Base-by-base conservation (phyloP, 2,329 filamentous ascomycete species). In the Zymoseptoria ardabiliae region DNA sequence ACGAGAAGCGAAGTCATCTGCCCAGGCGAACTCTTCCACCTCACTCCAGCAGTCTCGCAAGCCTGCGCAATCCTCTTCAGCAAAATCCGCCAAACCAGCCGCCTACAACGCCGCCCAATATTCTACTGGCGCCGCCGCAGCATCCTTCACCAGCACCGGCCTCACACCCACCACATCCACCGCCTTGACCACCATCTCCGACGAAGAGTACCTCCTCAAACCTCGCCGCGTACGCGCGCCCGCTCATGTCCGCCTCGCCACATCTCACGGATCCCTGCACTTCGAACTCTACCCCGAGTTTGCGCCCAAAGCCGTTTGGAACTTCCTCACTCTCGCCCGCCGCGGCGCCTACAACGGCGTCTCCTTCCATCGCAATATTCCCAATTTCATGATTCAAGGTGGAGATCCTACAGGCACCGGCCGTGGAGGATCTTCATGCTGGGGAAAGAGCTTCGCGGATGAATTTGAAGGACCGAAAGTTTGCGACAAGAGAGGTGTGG, bases 311-410 rank as follows among this genome's bases (percentile, higher is more conserved):
- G 91, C 94, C 0, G 94, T 97, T 1, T 99, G 93, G 91, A 99
- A 99, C 74, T 99, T 99, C 70, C 84, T 96, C 56, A 86, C 89
- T 58, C 79, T 99, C 4, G 85, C 91, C 1, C 89, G 96, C 70
- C 90, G 88, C 65, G 93, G 93, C 0, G 97, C 96, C 75, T 99
- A 97, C 77, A 85, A 85, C 55, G 84, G 84, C 64, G 87, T 96
- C 2, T 75, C 82, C 11, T 99, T 99, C 72, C 94, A 99, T 74
- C 86, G 94, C 63, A 97, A 95, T 72, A 97, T 99, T 68, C 87
- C 87, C 59, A 90, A 89, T 68, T 99, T 99, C 73, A 99, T 99
- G 94, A 90, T 99, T 48, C 94, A 99, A 73, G 93, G 93, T 50
- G 94, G 94, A 45, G 94, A 99, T 71, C 94, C 94, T 0, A 90